Percentiles rank a stretch among this genome's conserved stretches.
phyloP scores from a whole-genome alignment of 805 yeast species.

The Schwanniomyces occidentalis region DNA sequence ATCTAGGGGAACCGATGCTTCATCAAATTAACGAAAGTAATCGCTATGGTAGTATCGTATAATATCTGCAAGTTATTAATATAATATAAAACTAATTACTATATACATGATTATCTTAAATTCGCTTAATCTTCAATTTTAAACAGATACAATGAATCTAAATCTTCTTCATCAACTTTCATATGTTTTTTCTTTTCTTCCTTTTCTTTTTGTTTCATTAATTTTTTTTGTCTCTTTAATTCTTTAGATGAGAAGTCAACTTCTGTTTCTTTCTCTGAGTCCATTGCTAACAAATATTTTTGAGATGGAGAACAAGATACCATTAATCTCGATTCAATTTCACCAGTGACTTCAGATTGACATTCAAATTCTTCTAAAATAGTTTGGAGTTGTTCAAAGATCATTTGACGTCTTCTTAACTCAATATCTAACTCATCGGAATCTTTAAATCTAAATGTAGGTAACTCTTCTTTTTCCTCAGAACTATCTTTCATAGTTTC shows the following conservation, averaged over 20 bases:
- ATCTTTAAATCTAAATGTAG: constrained; percentile 9
- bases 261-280: constrained; percentile 1
- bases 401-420: constrained; percentile 28
- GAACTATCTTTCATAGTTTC: constrained; percentile 5
- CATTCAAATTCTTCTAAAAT: constrained; percentile 33
- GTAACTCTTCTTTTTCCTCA: constrained; percentile 15
- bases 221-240: constrained; percentile 14
- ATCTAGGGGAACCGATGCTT: constrained; percentile 1
- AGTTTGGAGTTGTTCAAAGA: constrained; percentile 23
- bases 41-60: constrained; percentile 31
- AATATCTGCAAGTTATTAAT: constrained; percentile 5
- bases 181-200: constrained; percentile 13
- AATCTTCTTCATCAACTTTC: constrained; percentile 28
- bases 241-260: constrained; percentile 16
- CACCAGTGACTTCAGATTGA: constrained; percentile 27
- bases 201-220: constrained; percentile 15
- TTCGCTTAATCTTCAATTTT: constrained; percentile 35
- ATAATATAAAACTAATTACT: constrained; percentile 2
- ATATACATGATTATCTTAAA: constrained; percentile 5
- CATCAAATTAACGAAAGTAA: constrained; percentile 8
- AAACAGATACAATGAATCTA: constrained; percentile 41
- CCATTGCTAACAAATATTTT: not conserved
- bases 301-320: constrained; percentile 19
- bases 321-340: constrained; percentile 22
- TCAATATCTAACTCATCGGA: constrained; percentile 16